A percentile compares a stretch with the other conserved stretches of the same genome.
phyloP scores from a whole-genome alignment of 2,329 filamentous ascomycete genomes.

The Zalaria sp. region DNA sequence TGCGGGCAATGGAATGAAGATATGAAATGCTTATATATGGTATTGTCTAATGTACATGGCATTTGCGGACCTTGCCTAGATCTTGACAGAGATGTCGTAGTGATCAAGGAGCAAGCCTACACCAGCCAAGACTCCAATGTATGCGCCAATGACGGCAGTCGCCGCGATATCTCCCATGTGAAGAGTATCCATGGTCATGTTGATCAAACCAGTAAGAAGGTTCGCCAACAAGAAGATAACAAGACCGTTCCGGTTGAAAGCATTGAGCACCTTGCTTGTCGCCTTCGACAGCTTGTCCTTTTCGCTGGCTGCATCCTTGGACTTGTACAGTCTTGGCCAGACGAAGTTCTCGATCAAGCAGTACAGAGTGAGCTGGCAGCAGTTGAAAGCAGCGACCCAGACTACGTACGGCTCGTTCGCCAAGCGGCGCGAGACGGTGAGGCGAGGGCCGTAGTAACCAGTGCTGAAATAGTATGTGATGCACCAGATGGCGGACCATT shows the following conservation, averaged over 20 bases:
- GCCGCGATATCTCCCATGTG: conserved; percentile 50
- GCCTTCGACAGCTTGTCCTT: conserved; percentile 49
- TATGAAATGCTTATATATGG: not conserved
- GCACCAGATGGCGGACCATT: conserved; percentile 55
- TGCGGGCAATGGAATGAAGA: too few relatives aligned
- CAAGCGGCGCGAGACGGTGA: conserved; percentile 72
- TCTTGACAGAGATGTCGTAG: conserved; percentile 55
- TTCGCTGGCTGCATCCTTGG: conserved; percentile 41
- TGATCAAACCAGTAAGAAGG: conserved; percentile 75
- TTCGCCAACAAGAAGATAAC: conserved; percentile 79
- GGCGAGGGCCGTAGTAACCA: conserved; percentile 56
- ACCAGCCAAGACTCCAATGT: conserved; percentile 52
- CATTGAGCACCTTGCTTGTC: conserved; percentile 67
- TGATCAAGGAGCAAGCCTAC: conserved; percentile 54
- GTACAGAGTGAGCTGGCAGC: conserved; percentile 64
- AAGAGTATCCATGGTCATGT: conserved; percentile 73
- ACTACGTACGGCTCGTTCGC: conserved; percentile 89
- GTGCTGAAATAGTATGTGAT: conserved; percentile 56
- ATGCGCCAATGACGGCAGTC: conserved; percentile 62
- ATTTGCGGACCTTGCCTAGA: conserved; percentile 29
- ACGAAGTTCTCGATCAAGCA: conserved; percentile 63
- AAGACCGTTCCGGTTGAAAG: conserved; percentile 81
- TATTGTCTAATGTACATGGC: not conserved
- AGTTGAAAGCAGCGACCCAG: conserved; percentile 89
- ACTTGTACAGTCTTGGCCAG: conserved; percentile 58